Evolutionary conservation across 495 filamentous ascomycete species (phyloP).

Genomic region (Talaromyces proteolyticus): DNA sequence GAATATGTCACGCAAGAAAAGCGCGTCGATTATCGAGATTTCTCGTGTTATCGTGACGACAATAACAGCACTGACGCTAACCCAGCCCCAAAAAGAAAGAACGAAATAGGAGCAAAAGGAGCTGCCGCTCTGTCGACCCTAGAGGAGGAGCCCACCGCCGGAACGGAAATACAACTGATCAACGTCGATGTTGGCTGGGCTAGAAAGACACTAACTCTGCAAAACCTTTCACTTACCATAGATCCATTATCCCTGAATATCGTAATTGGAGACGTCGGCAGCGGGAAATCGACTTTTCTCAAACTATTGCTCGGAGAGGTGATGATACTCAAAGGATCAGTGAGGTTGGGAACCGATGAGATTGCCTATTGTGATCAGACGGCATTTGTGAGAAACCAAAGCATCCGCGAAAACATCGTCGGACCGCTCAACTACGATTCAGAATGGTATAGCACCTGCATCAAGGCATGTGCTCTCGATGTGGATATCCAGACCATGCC

Average conservation of each 20-base stretch:
- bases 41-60: background rate
- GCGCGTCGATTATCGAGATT: background rate
- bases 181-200: constrained; percentile 2
- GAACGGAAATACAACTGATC: background rate
- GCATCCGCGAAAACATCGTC: constrained; percentile 25
- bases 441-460: constrained; percentile 41
- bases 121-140: background rate
- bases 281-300: constrained; percentile 8
- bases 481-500: constrained; percentile 54
- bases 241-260: constrained; percentile 3
- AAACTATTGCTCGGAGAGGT: constrained; percentile 47
- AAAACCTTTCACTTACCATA: background rate
- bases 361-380: constrained; percentile 33
- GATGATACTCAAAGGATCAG: constrained; percentile 15
- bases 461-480: constrained; percentile 53
- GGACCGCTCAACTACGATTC: constrained; percentile 12
- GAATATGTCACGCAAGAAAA: constrained; percentile 42
- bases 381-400: constrained; percentile 29
- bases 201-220: background rate
- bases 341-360: constrained; percentile 10
- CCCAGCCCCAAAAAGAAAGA: too few species aligned
- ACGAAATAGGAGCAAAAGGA: background rate
- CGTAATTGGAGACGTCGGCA: constrained; percentile 4
- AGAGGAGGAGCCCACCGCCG: background rate
- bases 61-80: background rate